Base-by-base conservation (phyloP, 2,329 filamentous ascomycete species). In the Colletotrichum liriopes region DNA sequence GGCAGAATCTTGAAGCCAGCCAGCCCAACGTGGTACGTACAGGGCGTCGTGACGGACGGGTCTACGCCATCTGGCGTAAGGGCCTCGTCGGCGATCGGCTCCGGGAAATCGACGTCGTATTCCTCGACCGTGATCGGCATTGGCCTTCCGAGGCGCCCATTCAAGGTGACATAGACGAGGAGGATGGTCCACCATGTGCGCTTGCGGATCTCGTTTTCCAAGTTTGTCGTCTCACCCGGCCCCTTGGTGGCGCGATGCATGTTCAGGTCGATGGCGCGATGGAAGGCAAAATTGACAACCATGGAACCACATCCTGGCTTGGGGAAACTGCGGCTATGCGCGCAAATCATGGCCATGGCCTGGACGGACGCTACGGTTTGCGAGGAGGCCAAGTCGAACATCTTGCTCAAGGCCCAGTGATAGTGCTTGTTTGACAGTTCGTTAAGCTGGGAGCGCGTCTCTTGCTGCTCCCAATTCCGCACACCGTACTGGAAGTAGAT, bases 401-500 rank as follows among this genome's bases (percentile, higher is more conserved):
- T 90, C 79, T 92, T 91, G 78, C 89, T 90, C 55, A 95, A 82
- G 1, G 92, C 88, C 78, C 92, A 96, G 77, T 95, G 92, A 76
- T 95, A 96, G 79, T 96, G 94, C 65, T 89, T 89, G 80, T 95
- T 93, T 4, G 93, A 93, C 62, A 92, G 83, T 1, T 90, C 86
- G 75, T 92, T 90, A 64, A 92, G 82, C 49, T 87, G 84, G 8
- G 84, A 83, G 72, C 88, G 86, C 70, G 88, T 85, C 4, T 86
- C 85, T 20, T 87, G 79, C 68, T 89, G 83, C 72, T 90, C 86
- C 73, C 86, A 84, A 76, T 94, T 95, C 26, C 93, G 88, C 5
- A 91, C 85, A n/a, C 92, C 92, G 72, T 91, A 93, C 76, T 97
- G 93, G 75, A 93, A 94, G 78, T 92, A 91, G 76, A 96, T 93